Evolutionary conservation across 2,329 filamentous ascomycete species (phyloP).

Genomic region (Fusarium sp.): DNA sequence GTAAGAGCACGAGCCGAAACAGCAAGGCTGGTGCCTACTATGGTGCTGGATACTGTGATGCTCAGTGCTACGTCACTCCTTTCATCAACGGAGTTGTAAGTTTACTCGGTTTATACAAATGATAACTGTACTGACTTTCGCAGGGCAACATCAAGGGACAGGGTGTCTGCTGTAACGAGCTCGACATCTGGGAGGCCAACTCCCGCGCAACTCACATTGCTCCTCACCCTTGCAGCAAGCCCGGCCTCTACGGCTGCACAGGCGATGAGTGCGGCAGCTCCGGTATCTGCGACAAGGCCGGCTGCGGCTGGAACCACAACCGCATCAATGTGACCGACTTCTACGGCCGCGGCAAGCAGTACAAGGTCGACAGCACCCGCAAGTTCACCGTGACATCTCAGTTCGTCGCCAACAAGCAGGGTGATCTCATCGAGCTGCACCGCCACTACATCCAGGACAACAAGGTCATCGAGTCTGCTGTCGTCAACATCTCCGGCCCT

Average conservation of each 20-base stretch:
- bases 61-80: slow-evolving; percentile 62
- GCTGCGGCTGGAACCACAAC: slow-evolving; percentile 58
- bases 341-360: slow-evolving; percentile 46
- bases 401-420: slow-evolving; percentile 53
- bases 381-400: slow-evolving; percentile 61
- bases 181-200: slow-evolving; percentile 67
- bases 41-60: slow-evolving; percentile 72
- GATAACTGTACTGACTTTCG: neutral
- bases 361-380: slow-evolving; percentile 49
- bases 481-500: slow-evolving; percentile 33
- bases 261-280: slow-evolving; percentile 52
- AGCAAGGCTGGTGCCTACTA: slow-evolving; percentile 68
- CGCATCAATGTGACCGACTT: slow-evolving; percentile 42
- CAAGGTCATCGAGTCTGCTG: slow-evolving; percentile 35
- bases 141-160: slow-evolving; percentile 34
- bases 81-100: slow-evolving; percentile 62
- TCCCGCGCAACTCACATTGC: slow-evolving; percentile 55
- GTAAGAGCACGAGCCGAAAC: slow-evolving; percentile 54
- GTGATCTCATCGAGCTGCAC: slow-evolving; percentile 59
- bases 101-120: too few species aligned
- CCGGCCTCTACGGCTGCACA: slow-evolving; percentile 55
- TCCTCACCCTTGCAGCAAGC: slow-evolving; percentile 59
- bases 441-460: slow-evolving; percentile 56
- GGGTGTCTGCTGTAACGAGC: slow-evolving; percentile 62
- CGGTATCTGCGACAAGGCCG: slow-evolving; percentile 56